Evolutionary conservation across 148 eudicot species (phyloP).

Genomic region (Cornus controversa): DNA sequence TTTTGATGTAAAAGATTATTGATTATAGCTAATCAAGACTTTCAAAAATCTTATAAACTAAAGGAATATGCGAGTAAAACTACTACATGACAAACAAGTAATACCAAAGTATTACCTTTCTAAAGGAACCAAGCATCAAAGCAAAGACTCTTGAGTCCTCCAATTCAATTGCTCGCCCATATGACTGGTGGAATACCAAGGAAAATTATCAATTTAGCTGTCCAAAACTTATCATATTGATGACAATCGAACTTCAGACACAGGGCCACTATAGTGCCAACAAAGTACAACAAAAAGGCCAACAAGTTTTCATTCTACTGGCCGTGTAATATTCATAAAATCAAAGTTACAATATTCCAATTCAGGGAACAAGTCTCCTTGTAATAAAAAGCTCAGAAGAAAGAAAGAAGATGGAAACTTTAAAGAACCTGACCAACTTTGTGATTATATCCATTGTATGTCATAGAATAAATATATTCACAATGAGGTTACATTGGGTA

Average conservation of each 20-base stretch:
- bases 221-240: not conserved
- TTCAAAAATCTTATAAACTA: not conserved
- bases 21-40: not conserved
- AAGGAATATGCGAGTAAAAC: not conserved
- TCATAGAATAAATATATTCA: too few species aligned
- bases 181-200: slow-evolving; percentile 54
- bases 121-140: slow-evolving; percentile 81
- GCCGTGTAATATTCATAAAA: not conserved
- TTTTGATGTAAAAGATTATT: too few species aligned
- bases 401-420: not conserved
- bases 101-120: slow-evolving; percentile 56
- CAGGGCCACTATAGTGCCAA: not conserved
- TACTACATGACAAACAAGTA: not conserved
- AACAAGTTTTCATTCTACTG: not conserved
- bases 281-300: not conserved
- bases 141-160: slow-evolving; percentile 79
- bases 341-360: not conserved
- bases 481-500: too few species aligned
- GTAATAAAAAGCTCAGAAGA: not conserved
- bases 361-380: not conserved
- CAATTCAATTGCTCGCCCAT: slow-evolving; percentile 89
- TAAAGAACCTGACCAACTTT: not conserved
- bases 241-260: not conserved
- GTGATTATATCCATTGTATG: not conserved
- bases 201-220: not conserved